Evolutionary conservation across 2,329 filamentous ascomycete genomes (phyloP), one percentile per base, ranked within the genome.

Genomic region (Chaetomiaceae sp.): DNA sequence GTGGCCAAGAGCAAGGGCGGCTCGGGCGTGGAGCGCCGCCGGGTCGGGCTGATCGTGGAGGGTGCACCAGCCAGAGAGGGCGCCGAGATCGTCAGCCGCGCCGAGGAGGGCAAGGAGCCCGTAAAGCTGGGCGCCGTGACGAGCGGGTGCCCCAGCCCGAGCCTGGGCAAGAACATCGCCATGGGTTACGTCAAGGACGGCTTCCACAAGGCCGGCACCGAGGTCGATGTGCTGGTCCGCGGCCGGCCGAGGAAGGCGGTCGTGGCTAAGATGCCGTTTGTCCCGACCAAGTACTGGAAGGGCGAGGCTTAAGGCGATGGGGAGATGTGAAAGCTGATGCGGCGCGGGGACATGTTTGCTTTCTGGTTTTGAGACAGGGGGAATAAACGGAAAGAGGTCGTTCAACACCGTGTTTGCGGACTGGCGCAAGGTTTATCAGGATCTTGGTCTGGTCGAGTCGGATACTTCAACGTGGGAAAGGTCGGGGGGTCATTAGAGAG

Each of bases 121-220:
- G 55, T 45, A 61, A 80, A 82, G 62, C 79, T 97, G 51, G 94
- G 94, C 14, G 79, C 76, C 33, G 78, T 99, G 58, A 99, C 94
- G 5, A 95, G 89, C 62, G 94, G 94, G 15, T 89, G 90, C 61
- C 94, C 94, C 0, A 91, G 87, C 66, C 94, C 94, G 2, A 89
- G 87, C 0, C 74, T 96, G 44, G 85, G 85, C 59, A 87, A 87
- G 76, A 96, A 97, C 70, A 92, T 99, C 58, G 91, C 92, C 53
- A 99, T 99, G 94, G 94, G 86, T 0, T 96, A 96, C 67, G 78
- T 96, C 66, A 83, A 84, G 71, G 84, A 88, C 59, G 89, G 89
- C 0, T 73, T 85, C 68, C 89, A 95, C 70, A 95, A 95, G 79
- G 78, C 81, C 29, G 91, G 90, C 11, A 95, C 90, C 1, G 85